Percentiles rank a stretch among this genome's conserved stretches.
phyloP scores from a whole-genome alignment of 805 yeast genomes.

The Ogataea thermomethanolica region DNA sequence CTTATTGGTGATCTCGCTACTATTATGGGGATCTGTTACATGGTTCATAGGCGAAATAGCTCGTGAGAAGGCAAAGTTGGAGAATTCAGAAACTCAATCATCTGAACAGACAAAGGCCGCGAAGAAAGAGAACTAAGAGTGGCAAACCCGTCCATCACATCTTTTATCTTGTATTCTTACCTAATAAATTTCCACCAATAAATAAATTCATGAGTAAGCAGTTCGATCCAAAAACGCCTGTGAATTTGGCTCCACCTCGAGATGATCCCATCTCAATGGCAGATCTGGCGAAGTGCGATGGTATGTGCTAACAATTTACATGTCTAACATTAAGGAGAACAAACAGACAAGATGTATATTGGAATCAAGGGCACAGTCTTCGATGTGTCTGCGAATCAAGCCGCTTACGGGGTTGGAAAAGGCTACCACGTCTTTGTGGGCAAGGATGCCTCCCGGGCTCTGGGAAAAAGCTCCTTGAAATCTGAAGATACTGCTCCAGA shows the following conservation, averaged over 20 bases:
- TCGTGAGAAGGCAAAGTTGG: conserved; percentile 39
- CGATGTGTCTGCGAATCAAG: conserved; percentile 66
- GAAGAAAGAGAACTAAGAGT: neutral
- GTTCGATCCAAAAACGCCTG: conserved; percentile 55
- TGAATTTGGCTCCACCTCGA: conserved; percentile 49
- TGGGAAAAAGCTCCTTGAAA: conserved; percentile 65
- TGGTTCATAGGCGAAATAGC: conserved; percentile 83
- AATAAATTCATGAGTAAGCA: conserved; percentile 22
- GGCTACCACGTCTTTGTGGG: conserved; percentile 73
- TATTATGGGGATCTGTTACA: conserved; percentile 74
- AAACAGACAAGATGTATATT: conserved; percentile 52
- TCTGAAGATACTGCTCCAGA: conserved; percentile 44
- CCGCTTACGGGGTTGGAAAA: conserved; percentile 74
- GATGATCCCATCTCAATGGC: conserved; percentile 40
- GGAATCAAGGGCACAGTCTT: conserved; percentile 75
- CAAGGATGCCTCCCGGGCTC: conserved; percentile 70
- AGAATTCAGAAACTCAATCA: conserved; percentile 37
- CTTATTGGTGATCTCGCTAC: conserved; percentile 38
- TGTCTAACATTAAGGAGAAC: conserved; percentile 32
- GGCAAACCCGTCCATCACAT: neutral
- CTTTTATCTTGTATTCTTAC: neutral
- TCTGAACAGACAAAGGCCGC: neutral
- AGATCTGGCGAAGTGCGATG: conserved; percentile 41
- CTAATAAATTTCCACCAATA: neutral
- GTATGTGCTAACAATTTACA: conserved; percentile 18